phyloP scores from a whole-genome alignment of 768 basidiomycete genomes.

The Amanita molliuscula region DNA sequence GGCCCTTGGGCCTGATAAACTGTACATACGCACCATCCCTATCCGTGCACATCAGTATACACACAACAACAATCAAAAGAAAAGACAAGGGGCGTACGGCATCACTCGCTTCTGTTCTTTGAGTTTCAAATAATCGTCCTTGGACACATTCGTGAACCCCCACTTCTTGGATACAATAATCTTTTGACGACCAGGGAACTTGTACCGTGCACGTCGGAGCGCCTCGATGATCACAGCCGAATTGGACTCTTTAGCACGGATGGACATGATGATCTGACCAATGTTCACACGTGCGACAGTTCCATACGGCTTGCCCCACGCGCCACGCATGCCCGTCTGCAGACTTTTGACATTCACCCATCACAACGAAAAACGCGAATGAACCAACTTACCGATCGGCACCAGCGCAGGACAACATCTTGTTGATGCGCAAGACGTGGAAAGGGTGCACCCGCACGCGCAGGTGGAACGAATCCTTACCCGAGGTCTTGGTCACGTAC shows the following conservation, averaged over 20 bases:
- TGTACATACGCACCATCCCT: slow-evolving; percentile 95
- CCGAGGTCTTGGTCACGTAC: slow-evolving; percentile 95
- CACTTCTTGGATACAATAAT: slow-evolving; percentile 97
- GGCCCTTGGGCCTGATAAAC: slow-evolving; percentile 85
- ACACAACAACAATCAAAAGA: not conserved
- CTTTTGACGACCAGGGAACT: slow-evolving; percentile 98
- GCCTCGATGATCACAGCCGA: slow-evolving; percentile 90
- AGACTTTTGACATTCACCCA: slow-evolving; percentile 38
- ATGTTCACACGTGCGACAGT: slow-evolving; percentile 95
- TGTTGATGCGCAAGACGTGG: slow-evolving; percentile 99
- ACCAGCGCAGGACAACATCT: slow-evolving; percentile 99
- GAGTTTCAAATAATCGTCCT: slow-evolving; percentile 79
- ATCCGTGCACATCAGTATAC: slow-evolving; percentile 7
- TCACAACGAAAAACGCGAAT: not conserved
- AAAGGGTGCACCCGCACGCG: slow-evolving; percentile 95
- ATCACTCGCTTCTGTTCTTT: slow-evolving; percentile 87
- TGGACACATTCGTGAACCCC: slow-evolving; percentile 94
- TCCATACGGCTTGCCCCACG: slow-evolving; percentile 98
- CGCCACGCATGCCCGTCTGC: slow-evolving; percentile 98
- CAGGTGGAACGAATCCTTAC: slow-evolving; percentile 98
- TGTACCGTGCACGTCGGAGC: slow-evolving; percentile 95
- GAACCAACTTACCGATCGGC: slow-evolving; percentile 74
- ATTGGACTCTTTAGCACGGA: slow-evolving; percentile 87
- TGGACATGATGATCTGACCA: slow-evolving; percentile 82
- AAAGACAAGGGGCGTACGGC: slow-evolving; percentile 44